Conservation (phyloP, 1,139 yeast species). For the Kazachstania sp. region DNA sequence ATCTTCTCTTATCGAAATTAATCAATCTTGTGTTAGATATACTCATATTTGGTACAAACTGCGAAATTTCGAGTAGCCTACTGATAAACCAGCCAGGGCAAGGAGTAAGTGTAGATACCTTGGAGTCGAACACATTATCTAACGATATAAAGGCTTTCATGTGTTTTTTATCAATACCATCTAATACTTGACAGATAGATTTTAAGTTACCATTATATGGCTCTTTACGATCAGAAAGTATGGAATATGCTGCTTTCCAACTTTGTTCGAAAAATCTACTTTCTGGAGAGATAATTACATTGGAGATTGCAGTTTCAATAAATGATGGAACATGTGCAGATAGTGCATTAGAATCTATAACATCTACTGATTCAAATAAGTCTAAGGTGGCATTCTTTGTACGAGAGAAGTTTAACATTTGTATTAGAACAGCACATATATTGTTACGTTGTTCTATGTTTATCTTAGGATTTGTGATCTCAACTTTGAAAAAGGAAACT, state of each 20-base stretch:
- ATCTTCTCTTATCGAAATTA: slow-evolving; percentile 62
- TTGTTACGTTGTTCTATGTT: slow-evolving; percentile 53
- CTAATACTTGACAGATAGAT: slow-evolving; percentile 17
- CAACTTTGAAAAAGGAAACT: slow-evolving; percentile 54
- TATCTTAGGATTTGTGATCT: slow-evolving; percentile 54
- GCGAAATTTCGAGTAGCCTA: slow-evolving; percentile 54
- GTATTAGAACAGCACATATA: slow-evolving; percentile 61
- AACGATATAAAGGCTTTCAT: slow-evolving; percentile 22
- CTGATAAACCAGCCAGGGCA: slow-evolving; percentile 80
- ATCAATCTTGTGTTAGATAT: slow-evolving; percentile 48
- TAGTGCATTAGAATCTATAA: slow-evolving; percentile 23
- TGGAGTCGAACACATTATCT: slow-evolving; percentile 39
- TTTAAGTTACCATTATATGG: slow-evolving; percentile 3
- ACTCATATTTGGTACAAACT: slow-evolving; percentile 60
- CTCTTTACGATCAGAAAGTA: slow-evolving; percentile 6
- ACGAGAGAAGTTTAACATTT: slow-evolving; percentile 57
- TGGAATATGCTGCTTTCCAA: slow-evolving; percentile 23
- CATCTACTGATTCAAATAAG: slow-evolving; percentile 37
- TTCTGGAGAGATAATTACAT: slow-evolving; percentile 74
- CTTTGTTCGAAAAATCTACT: slow-evolving; percentile 47
- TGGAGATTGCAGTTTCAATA: slow-evolving; percentile 69
- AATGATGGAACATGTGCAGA: slow-evolving; percentile 71
- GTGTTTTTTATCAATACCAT: slow-evolving; percentile 17
- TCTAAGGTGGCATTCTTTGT: slow-evolving; percentile 60
- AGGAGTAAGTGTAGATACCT: slow-evolving; percentile 54